Percentiles rank a stretch among this genome's conserved stretches.
phyloP scores from a whole-genome alignment of 768 basidiomycete genomes.

The Pisolithus orientalis region DNA sequence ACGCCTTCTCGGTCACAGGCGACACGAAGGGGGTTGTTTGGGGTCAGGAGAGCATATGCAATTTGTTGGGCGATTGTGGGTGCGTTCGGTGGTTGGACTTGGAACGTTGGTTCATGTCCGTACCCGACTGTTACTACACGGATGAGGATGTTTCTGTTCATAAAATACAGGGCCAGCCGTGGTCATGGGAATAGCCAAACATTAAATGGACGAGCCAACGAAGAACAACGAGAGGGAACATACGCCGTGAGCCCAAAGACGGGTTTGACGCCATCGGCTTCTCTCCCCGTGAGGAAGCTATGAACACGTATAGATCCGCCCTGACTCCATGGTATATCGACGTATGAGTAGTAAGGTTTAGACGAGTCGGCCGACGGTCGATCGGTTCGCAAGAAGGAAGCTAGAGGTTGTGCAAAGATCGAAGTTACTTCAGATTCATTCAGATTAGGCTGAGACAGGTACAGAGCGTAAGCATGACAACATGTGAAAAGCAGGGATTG shows the following conservation, averaged over 20 bases:
- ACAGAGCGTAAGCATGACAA: not conserved
- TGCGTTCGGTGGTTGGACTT: constrained; percentile 38
- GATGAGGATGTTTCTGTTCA: constrained; percentile 44
- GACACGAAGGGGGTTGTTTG: constrained; percentile 15
- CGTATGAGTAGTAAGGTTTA: constrained; percentile 54
- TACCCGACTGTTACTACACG: constrained; percentile 45
- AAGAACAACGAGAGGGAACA: constrained; percentile 23
- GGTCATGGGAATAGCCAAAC: not conserved
- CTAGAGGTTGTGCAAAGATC: constrained; percentile 82
- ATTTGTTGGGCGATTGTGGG: constrained; percentile 37
- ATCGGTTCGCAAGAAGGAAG: constrained; percentile 61
- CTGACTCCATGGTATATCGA: constrained; percentile 45
- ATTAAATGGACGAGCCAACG: not conserved
- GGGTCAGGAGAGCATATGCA: constrained; percentile 33
- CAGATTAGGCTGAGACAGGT: constrained; percentile 56
- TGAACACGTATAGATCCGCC: constrained; percentile 49
- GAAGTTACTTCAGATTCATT: constrained; percentile 73
- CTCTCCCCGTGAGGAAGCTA: constrained; percentile 80
- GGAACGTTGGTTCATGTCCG: constrained; percentile 38
- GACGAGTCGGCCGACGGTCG: constrained; percentile 44
- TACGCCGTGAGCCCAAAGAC: constrained; percentile 85
- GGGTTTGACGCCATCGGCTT: constrained; percentile 82
- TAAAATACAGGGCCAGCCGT: not conserved
- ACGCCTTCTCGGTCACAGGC: constrained; percentile 24
- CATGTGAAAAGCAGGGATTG: constrained; percentile 8